phyloP scores from a whole-genome alignment of 2,329 filamentous ascomycete genomes.

The Calonectria pauciramosa region DNA sequence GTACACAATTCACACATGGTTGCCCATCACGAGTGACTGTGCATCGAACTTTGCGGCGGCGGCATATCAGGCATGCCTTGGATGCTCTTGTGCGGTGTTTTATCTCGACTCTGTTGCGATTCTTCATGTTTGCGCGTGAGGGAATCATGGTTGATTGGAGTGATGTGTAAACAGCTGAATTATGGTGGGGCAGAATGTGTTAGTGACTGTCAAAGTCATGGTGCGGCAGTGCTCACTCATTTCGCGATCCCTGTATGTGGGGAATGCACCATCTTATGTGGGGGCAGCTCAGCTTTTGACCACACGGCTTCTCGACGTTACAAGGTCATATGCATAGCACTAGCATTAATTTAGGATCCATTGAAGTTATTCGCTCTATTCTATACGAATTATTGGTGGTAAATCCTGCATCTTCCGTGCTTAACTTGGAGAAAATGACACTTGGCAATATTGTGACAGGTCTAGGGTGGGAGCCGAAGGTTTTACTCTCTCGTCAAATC shows the following conservation, averaged over 20 bases:
- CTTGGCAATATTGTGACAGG: neutral
- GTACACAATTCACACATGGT: slow-evolving; percentile 1
- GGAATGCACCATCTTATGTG: neutral
- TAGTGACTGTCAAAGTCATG: neutral
- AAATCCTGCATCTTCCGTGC: neutral
- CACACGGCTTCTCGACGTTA: neutral
- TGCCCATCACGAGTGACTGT: neutral
- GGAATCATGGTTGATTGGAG: no score
- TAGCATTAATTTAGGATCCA: neutral
- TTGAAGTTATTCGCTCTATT: neutral
- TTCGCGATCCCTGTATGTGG: neutral
- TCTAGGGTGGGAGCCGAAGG: neutral
- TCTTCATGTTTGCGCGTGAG: neutral
- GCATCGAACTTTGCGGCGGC: slow-evolving; percentile 3
- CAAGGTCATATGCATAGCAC: neutral
- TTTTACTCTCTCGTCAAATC: neutral
- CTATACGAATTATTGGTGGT: neutral
- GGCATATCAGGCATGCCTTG: slow-evolving; percentile 1
- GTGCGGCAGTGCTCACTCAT: neutral
- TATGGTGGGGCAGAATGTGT: neutral
- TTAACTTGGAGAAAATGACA: neutral
- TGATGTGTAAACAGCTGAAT: neutral
- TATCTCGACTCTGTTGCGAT: neutral
- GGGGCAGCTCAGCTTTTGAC: neutral
- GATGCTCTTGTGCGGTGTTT: neutral